Evolutionary conservation across 108 stramenopile genomes (phyloP).

Genomic region (Pseudonitzschia pungens): DNA sequence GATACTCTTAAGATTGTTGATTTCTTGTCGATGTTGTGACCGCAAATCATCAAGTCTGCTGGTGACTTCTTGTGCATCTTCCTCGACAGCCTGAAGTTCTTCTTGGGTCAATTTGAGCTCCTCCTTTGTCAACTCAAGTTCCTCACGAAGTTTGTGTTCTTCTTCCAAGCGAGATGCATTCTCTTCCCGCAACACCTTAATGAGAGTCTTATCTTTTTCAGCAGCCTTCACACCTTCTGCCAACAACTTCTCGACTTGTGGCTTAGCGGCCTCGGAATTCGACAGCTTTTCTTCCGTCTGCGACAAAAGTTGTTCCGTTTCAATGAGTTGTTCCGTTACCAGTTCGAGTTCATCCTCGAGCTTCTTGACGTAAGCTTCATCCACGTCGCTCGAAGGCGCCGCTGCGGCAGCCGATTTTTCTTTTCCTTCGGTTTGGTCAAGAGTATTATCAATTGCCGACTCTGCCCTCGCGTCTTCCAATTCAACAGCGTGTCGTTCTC

Average conservation of each 20-base stretch:
- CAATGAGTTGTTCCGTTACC: slow-evolving; percentile 88
- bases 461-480: slow-evolving; percentile 60
- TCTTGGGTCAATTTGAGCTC: slow-evolving; percentile 64
- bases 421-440: slow-evolving; percentile 20
- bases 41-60: slow-evolving; percentile 48
- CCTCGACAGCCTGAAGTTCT: slow-evolving; percentile 69
- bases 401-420: slow-evolving; percentile 20
- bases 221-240: slow-evolving; percentile 31
- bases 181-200: slow-evolving; percentile 52
- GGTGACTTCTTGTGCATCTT: slow-evolving; percentile 51
- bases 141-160: slow-evolving; percentile 49
- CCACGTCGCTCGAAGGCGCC: slow-evolving; percentile 21
- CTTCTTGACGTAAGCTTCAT: slow-evolving; percentile 79
- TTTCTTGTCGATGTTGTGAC: slow-evolving; percentile 58
- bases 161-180: slow-evolving; percentile 48
- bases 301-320: slow-evolving; percentile 73
- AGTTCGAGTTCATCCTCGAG: slow-evolving; percentile 88
- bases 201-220: slow-evolving; percentile 42
- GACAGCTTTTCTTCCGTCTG: slow-evolving; percentile 58
- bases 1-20: slow-evolving; percentile 52
- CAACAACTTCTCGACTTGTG: slow-evolving; percentile 21
- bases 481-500: slow-evolving; percentile 67
- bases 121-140: slow-evolving; percentile 61
- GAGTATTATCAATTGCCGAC: slow-evolving; percentile 10
- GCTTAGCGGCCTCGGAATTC: slow-evolving; percentile 51